Percentiles rank a stretch among this genome's conserved stretches.
Evolutionary conservation across 2,329 filamentous ascomycete species (phyloP).

Genomic region (Penicillium sp.): DNA sequence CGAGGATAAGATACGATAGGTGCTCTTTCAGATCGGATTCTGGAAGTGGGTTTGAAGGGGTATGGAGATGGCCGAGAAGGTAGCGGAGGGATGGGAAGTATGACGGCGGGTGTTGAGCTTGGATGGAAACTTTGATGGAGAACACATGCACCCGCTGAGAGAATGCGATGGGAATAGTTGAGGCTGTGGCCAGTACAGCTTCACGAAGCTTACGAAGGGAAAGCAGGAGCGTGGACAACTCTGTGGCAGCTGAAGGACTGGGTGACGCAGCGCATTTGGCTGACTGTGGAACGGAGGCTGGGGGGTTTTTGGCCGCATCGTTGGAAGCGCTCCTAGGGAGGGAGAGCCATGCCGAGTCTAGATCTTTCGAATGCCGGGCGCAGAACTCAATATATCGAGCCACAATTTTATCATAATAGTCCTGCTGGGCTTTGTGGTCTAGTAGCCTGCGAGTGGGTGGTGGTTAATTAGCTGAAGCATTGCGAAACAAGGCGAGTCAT

Average conservation of each 20-base stretch:
- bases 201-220: slow-evolving; percentile 92
- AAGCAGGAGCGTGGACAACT: slow-evolving; percentile 75
- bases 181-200: slow-evolving; percentile 74
- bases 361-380: slow-evolving; percentile 72
- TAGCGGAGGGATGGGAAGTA: slow-evolving; percentile 88
- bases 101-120: slow-evolving; percentile 81
- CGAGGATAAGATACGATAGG: slow-evolving; percentile 79
- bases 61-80: slow-evolving; percentile 74
- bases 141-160: slow-evolving; percentile 90
- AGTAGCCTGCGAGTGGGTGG: slow-evolving; percentile 60
- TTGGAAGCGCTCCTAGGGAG: slow-evolving; percentile 52
- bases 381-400: slow-evolving; percentile 91
- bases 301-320: slow-evolving; percentile 47
- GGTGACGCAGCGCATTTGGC: slow-evolving; percentile 28
- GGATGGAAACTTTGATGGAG: slow-evolving; percentile 81
- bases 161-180: slow-evolving; percentile 77
- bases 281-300: slow-evolving; percentile 33
- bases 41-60: slow-evolving; percentile 67
- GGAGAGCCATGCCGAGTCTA: slow-evolving; percentile 75
- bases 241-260: slow-evolving; percentile 57
- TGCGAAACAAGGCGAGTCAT: slow-evolving; percentile 25
- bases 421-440: slow-evolving; percentile 78
- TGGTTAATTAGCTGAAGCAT: slow-evolving; percentile 25
- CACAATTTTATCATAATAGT: slow-evolving; percentile 84
- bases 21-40: slow-evolving; percentile 78